Conservation (phyloP, 352 stramenopile genomes). For the Phytophthora capsici region DNA sequence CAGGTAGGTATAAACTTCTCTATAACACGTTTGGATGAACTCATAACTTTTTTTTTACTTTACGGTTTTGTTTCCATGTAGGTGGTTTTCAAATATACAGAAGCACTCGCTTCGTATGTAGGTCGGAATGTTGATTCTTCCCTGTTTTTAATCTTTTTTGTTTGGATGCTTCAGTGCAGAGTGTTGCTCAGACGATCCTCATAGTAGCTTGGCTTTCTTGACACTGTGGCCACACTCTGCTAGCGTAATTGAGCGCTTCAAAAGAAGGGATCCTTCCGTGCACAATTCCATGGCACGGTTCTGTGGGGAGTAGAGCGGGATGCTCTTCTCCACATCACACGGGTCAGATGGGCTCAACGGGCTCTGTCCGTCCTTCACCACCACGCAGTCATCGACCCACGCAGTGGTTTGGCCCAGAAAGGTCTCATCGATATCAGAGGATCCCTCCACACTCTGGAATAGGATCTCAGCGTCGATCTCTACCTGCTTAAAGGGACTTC, state of each 20-base stretch:
- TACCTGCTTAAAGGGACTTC: constrained; percentile 25
- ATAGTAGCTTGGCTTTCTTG: constrained; percentile 35
- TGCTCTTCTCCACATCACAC: constrained; percentile 20
- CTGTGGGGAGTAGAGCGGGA: constrained; percentile 25
- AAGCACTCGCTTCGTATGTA: constrained; percentile 34
- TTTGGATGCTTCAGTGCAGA: constrained; percentile 8
- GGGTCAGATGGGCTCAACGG: constrained; percentile 23
- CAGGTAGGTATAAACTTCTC: too few species aligned
- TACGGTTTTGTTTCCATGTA: constrained; percentile 30
- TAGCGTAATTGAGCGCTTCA: constrained; percentile 34
- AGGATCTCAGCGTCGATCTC: constrained; percentile 29
- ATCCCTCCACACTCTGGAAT: constrained; percentile 19
- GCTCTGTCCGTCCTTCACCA: constrained; percentile 18
- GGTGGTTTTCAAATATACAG: constrained; percentile 34
- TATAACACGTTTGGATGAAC: neutral
- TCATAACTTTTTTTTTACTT: constrained; percentile 35
- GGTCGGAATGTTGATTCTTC: constrained; percentile 20
- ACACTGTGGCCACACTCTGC: constrained; percentile 19
- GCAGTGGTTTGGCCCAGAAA: constrained; percentile 30
- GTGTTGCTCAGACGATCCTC: constrained; percentile 16
- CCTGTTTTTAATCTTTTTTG: constrained; percentile 18
- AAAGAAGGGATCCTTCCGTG: constrained; percentile 13
- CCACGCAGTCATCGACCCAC: constrained; percentile 33
- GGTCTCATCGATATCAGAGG: constrained; percentile 8
- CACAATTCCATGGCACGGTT: constrained; percentile 18